phyloP scores from a whole-genome alignment of 352 stramenopile species.

The Halophytophthora polymorphica region DNA sequence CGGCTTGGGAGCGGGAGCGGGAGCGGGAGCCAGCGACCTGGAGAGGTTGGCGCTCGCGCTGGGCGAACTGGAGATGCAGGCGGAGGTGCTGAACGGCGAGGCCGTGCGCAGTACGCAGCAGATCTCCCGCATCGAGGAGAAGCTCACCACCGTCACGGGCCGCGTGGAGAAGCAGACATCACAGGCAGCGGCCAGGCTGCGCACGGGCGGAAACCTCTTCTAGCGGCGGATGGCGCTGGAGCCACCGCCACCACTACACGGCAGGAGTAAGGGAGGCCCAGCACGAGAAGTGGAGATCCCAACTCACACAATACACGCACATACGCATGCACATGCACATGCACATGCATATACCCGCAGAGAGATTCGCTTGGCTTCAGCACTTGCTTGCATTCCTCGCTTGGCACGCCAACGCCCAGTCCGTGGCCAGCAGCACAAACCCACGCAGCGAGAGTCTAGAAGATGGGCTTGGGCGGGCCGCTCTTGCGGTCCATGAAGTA shows the following conservation, averaged over 20 bases:
- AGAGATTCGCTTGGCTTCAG: neutral
- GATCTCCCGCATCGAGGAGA: conserved; percentile 66
- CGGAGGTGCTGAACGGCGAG: conserved; percentile 61
- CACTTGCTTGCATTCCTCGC: neutral
- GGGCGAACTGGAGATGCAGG: conserved; percentile 69
- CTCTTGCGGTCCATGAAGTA: conserved; percentile 85
- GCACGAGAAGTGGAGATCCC: too few relatives aligned
- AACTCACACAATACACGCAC: neutral
- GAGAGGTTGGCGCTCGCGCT: conserved; percentile 57
- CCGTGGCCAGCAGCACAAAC: too few relatives aligned
- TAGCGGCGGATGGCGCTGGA: conserved; percentile 10
- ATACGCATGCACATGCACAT: neutral
- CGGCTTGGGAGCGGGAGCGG: too few relatives aligned
- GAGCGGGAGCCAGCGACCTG: conserved; percentile 45
- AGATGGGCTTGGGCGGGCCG: conserved; percentile 35
- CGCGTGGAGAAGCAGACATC: conserved; percentile 73
- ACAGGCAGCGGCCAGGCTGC: conserved; percentile 43
- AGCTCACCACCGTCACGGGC: conserved; percentile 60
- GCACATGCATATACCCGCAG: neutral
- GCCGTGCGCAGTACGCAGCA: conserved; percentile 67
- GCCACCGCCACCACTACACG: neutral
- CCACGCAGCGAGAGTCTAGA: conserved; percentile 15
- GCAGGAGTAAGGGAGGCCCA: conserved; percentile 4
- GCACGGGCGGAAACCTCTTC: conserved; percentile 39
- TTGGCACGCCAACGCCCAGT: neutral